phyloP scores from a whole-genome alignment of 2,329 filamentous ascomycete genomes.

The Akanthomyces dipterigenus region DNA sequence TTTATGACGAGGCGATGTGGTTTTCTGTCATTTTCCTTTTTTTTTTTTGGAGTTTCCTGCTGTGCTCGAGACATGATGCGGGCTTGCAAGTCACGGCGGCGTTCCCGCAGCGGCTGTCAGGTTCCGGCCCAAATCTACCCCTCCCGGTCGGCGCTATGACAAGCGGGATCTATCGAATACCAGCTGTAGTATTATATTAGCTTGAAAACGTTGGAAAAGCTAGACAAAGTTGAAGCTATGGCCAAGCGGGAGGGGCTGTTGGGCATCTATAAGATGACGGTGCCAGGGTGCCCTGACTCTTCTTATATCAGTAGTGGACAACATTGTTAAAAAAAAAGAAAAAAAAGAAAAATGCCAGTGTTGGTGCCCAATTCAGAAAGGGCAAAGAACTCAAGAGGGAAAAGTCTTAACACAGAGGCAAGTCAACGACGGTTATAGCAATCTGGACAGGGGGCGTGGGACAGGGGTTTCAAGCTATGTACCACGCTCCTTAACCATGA shows the following conservation, averaged over 20 bases:
- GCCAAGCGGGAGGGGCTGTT: not conserved
- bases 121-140: not conserved
- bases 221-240: not conserved
- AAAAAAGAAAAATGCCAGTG: not conserved
- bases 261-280: slow-evolving; percentile 5
- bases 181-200: not conserved
- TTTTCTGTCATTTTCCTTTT: too few relatives aligned
- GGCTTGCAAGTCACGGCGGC: too few relatives aligned
- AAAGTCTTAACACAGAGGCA: too few relatives aligned
- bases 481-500: not conserved
- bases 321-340: not conserved
- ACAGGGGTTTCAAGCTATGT: not conserved
- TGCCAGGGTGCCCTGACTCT: not conserved
- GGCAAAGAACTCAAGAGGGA: not conserved
- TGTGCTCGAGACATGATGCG: too few relatives aligned
- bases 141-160: not conserved
- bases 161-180: not conserved
- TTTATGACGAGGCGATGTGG: too few relatives aligned
- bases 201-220: not conserved
- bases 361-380: not conserved
- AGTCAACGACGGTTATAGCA: not conserved
- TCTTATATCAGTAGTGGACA: not conserved
- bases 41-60: too few relatives aligned
- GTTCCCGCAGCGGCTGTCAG: not conserved
- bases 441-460: not conserved